Evolutionary conservation across 768 basidiomycete genomes (phyloP).

Genomic region (Podaxis carcinomalis): DNA sequence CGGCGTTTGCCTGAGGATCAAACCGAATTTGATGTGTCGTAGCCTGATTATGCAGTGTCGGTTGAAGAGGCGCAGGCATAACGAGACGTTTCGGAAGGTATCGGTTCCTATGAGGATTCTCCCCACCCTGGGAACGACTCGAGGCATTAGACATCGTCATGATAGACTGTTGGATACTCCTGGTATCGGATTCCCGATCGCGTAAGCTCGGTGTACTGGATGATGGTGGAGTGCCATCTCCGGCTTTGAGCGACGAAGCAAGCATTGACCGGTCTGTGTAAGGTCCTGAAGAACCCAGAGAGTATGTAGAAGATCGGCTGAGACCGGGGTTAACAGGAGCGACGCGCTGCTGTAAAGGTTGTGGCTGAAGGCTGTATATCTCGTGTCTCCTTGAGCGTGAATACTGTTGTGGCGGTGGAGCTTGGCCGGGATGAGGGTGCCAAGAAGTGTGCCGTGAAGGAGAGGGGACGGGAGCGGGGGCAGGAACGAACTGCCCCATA

Average conservation of each 20-base stretch:
- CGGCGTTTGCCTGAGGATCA: conserved; percentile 4
- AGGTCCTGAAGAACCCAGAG: neutral
- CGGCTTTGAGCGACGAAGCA: neutral
- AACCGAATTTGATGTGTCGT: conserved; percentile 1
- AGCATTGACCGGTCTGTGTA: neutral
- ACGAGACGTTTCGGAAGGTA: conserved; percentile 61
- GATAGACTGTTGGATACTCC: conserved; percentile 22
- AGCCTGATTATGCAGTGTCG: conserved; percentile 11
- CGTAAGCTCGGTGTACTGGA: neutral
- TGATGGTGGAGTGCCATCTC: neutral
- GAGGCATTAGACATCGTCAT: conserved; percentile 21
- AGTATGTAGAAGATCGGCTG: conserved; percentile 7
- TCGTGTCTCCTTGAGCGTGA: conserved; percentile 7
- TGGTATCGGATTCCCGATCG: conserved; percentile 1
- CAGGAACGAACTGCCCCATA: neutral
- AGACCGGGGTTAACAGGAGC: neutral
- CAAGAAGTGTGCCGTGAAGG: neutral
- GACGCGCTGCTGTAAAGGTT: neutral
- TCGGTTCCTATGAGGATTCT: conserved; percentile 20
- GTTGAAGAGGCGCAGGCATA: conserved; percentile 69
- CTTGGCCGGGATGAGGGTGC: conserved; percentile 4
- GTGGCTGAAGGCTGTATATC: neutral
- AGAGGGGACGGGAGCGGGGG: neutral
- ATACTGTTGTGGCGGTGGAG: neutral
- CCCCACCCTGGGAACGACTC: conserved; percentile 18